These are phyloP conservation scores for Fusarium sp. DNA, from an alignment of 2,329 filamentous ascomycete species.

Conservation along the genomic window DNA sequence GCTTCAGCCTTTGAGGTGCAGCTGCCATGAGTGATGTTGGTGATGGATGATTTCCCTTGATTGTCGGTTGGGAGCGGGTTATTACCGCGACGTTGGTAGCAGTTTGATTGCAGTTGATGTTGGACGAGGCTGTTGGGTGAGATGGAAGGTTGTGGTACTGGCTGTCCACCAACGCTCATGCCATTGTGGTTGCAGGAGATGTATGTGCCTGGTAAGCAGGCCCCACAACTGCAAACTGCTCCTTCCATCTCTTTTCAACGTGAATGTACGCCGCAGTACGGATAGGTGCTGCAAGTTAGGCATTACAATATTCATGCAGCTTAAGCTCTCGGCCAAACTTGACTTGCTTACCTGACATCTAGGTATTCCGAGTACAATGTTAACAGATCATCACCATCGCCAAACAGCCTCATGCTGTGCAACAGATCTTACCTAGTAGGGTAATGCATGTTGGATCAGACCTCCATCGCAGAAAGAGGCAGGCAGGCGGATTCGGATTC, in stretches of 20 bases:
- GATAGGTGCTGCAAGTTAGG: not conserved
- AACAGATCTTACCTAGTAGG: not conserved
- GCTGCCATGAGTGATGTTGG: not conserved
- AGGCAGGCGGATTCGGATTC: conserved; percentile 3
- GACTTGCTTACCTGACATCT: not conserved
- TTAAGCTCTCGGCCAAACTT: not conserved
- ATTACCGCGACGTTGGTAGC: not conserved
- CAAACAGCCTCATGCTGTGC: conserved; percentile 3
- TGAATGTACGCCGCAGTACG: not conserved
- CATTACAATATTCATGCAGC: not conserved
- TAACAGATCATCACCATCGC: not conserved
- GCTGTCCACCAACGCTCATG: not conserved
- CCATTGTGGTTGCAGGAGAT: not conserved
- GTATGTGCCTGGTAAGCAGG: not conserved
- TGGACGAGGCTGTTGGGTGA: not conserved
- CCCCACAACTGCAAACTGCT: not conserved
- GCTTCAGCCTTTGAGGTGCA: not conserved
- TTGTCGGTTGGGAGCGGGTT: not conserved
- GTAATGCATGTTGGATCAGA: not conserved
- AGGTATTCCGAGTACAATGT: not conserved
- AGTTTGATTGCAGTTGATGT: not conserved
- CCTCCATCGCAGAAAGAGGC: conserved; percentile 1
- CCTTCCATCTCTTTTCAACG: not conserved
- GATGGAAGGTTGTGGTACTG: not conserved
- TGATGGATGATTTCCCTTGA: not conserved